Evolutionary conservation across 2,329 filamentous ascomycete genomes (phyloP), one percentile per base, ranked within the genome.

Genomic region (Dactylellina sp.): DNA sequence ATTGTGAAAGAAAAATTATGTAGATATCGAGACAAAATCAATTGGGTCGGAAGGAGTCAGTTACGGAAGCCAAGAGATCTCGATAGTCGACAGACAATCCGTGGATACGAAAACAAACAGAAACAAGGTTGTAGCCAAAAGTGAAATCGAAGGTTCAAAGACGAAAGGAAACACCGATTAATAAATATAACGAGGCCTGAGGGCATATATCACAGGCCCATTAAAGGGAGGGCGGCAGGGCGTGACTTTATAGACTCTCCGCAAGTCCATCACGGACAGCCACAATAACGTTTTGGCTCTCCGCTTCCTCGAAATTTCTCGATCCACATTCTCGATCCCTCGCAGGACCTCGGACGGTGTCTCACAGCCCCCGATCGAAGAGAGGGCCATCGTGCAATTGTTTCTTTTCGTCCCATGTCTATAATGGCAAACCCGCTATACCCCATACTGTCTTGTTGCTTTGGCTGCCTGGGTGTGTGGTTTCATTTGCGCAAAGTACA

Each of bases 351-450:
- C 12, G 14, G 14, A 40, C n/a, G 37, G 9, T 40, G 37, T 40
- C n/a, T 2, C 18, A 22, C 37, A 57, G 16, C 39, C 39, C 37
- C 53, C 39, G 20, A n/a, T n/a, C n/a, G n/a, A n/a, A n/a, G n/a
- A n/a, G n/a, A 44, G 16, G 4, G 6, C 42, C 2, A 46, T 18
- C 5, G 25, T 25, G 52, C 35, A 57, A 57, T 28, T 28, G 37
- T 44, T 62, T 39, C 39, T 49, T 44, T 57, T 49, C 28, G 32
- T 71, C 57, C 59, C 59, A 57, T 63, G 60, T 72, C 68, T 40
- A 72, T 72, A 72, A 60, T 65, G 68, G 60, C 60, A 72, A 65
- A 60, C 40, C n/a, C 25, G 49, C 53, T 72, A 72, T 72, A 72
- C 68, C 56, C 47, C 25, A 59, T 52, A 44, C 28, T 22, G 22